Evolutionary conservation across 1,284 basidiomycete species (phyloP).

Genomic region (Heterobasidion parviporum): DNA sequence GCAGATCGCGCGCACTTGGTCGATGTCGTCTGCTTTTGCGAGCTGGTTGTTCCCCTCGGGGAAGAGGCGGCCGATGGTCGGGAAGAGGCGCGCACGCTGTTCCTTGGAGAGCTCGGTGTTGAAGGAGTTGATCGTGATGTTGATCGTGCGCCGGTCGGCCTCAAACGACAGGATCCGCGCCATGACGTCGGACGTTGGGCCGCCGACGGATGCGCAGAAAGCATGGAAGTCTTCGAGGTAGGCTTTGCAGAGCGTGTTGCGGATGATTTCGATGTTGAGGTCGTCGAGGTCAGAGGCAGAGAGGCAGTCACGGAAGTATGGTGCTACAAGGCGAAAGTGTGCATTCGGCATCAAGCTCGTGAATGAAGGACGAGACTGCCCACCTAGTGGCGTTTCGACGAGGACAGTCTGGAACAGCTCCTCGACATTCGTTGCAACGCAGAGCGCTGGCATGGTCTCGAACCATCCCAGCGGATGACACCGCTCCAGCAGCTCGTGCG

Average conservation of each 20-base stretch:
- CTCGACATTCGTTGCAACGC: slow-evolving; percentile 98
- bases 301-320: slow-evolving; percentile 95
- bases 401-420: slow-evolving; percentile 96
- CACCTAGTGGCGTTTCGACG: slow-evolving; percentile 95
- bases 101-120: slow-evolving; percentile 94
- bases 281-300: slow-evolving; percentile 96
- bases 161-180: slow-evolving; percentile 87
- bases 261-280: slow-evolving; percentile 99
- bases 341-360: neutral
- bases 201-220: slow-evolving; percentile 75
- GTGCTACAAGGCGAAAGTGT: slow-evolving; percentile 43
- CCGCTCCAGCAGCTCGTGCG: slow-evolving; percentile 91
- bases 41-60: slow-evolving; percentile 95
- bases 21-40: slow-evolving; percentile 92
- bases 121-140: slow-evolving; percentile 99
- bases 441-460: slow-evolving; percentile 98
- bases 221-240: slow-evolving; percentile 97
- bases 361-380: slow-evolving; percentile 19
- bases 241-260: slow-evolving; percentile 99
- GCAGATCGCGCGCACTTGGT: slow-evolving; percentile 85
- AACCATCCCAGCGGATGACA: slow-evolving; percentile 98
- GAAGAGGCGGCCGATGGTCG: slow-evolving; percentile 87
- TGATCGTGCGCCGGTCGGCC: slow-evolving; percentile 93
- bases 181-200: slow-evolving; percentile 88
- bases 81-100: slow-evolving; percentile 93